Conservation (phyloP, 441 rosid genomes). For the Lepidium campestre region DNA sequence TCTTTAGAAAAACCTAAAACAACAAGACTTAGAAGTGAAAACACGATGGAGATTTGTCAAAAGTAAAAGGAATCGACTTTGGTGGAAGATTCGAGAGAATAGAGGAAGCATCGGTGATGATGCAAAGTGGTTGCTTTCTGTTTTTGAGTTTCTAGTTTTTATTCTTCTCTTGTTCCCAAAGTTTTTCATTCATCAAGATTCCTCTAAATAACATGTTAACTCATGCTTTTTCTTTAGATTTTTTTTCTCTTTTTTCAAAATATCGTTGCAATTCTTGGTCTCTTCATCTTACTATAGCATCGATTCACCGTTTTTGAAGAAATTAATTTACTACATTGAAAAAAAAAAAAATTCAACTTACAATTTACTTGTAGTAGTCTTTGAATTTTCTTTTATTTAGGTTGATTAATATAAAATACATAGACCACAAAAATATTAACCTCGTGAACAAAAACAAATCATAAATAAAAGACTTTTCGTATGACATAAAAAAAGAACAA, state of each 20-base stretch:
- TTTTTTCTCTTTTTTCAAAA: background rate
- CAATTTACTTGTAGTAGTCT: too few relatives aligned
- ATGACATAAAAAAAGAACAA: too few relatives aligned
- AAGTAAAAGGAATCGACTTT: background rate
- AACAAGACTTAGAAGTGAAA: background rate
- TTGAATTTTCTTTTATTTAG: too few relatives aligned
- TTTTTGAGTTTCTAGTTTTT: background rate
- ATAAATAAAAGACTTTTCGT: too few relatives aligned
- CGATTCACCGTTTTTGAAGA: too few relatives aligned
- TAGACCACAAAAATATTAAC: too few relatives aligned
- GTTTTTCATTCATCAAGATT: background rate
- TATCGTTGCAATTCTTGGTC: background rate
- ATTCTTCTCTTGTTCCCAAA: background rate
- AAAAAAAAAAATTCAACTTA: too few relatives aligned
- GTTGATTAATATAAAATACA: too few relatives aligned
- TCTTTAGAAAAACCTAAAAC: background rate
- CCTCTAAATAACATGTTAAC: background rate
- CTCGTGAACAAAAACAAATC: too few relatives aligned
- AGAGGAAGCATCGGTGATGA: background rate
- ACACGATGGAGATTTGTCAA: background rate
- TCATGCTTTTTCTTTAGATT: background rate
- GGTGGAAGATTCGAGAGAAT: conserved; percentile 12
- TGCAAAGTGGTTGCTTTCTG: conserved; percentile 3
- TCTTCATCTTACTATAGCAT: too few relatives aligned
- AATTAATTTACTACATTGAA: too few relatives aligned